Base-by-base conservation (phyloP, 2,329 filamentous ascomycete genomes). In the Fusarium multiceps region DNA sequence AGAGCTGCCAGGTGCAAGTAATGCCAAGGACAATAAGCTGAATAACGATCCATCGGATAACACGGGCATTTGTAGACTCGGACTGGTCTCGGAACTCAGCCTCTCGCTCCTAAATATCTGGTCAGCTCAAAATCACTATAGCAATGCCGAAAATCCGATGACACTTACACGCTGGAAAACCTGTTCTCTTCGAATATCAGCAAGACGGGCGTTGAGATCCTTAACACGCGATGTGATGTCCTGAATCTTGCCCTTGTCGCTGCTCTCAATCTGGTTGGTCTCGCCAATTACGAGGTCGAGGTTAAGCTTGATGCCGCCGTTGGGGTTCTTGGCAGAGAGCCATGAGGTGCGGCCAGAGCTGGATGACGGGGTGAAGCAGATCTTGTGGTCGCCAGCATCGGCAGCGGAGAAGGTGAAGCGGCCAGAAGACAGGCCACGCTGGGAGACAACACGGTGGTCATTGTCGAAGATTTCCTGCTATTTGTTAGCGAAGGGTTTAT, bases 71-170 rank as follows among this genome's bases (percentile, higher is more conserved):
- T 72, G 95, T 98, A 43, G 89, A 86, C 82, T 99, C 96, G 75
- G 94, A 98, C 82, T 98, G 96, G 82, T 99, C 96, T 83, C 96
- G 89, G 87, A 99, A 99, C 80, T 98, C 94, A 75, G 94, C 94
- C 80, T 99, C 96, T 72, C 96, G 93, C 87, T 98, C 96, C 93
- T 98, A 60, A 47, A 64, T 47, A 48, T 34, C 25, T 42, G 41
- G 57, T 75, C 32, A 68, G 72, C 23, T 21, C 42, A 20, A 30
- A 43, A 13, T 23, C 40, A 14, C 41, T 21, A 14, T 37, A 9
- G 7, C 12, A 5, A 14, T 23, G 27, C n/a, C 14, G n/a, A 13
- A 27, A 21, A 18, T 13, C 13, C 51, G 20, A 9, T 28, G 28
- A 18, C 34, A 82, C 85, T 70, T 84, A 97, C 94, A 78, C 94